These are phyloP conservation scores for Flaveria linearis DNA, from an alignment of 129 eudicot genomes.

Conservation along the genomic window DNA sequence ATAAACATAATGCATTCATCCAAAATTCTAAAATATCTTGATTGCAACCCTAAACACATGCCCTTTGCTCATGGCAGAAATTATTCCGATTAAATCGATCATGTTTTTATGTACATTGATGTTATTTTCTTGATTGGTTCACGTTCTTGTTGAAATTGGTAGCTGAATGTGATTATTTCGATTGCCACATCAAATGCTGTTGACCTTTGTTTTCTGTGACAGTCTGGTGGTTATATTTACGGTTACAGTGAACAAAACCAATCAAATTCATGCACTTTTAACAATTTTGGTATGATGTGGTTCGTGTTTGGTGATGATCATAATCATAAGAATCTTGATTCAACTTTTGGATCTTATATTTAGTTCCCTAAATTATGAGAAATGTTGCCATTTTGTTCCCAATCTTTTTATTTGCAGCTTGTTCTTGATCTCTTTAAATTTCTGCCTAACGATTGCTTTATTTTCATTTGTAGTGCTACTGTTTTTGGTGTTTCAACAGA, in stretches of 20 bases:
- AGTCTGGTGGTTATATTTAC: background rate
- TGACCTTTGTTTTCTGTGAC: background rate
- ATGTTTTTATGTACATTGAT: background rate
- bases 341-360: background rate
- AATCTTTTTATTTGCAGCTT: background rate
- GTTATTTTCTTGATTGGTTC: conserved; percentile 14
- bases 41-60: background rate
- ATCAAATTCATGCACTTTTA: background rate
- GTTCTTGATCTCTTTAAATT: background rate
- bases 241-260: background rate
- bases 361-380: background rate
- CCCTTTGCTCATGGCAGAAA: background rate
- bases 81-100: background rate
- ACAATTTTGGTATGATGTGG: background rate
- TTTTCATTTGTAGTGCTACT: conserved; percentile 59
- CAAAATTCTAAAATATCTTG: too few species aligned
- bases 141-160: background rate
- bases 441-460: background rate
- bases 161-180: background rate
- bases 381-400: background rate
- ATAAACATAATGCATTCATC: too few species aligned
- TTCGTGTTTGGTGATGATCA: background rate
- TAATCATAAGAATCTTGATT: conserved; percentile 23
- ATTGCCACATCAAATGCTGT: background rate
- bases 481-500: conserved; percentile 96